These are phyloP conservation scores for Hypoxylon rubiginosum DNA, from an alignment of 2,329 filamentous ascomycete genomes.

Conservation along the genomic window DNA sequence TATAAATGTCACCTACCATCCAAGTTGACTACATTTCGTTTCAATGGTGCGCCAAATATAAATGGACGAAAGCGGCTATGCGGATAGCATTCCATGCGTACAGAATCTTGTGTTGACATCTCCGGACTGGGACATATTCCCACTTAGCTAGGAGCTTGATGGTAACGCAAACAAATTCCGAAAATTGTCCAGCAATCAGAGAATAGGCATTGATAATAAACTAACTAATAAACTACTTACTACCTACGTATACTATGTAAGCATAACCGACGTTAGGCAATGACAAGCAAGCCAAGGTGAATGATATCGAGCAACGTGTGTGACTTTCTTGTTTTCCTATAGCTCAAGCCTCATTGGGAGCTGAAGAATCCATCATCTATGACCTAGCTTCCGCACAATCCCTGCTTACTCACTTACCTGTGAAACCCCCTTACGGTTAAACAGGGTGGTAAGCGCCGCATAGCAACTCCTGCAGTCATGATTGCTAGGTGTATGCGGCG, in stretches of 20 bases:
- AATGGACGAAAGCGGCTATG: conserved; percentile 43
- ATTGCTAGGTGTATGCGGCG: conserved; percentile 3
- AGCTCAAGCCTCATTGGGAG: conserved; percentile 32
- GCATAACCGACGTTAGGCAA: background rate
- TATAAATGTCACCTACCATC: background rate
- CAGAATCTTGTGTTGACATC: conserved; percentile 13
- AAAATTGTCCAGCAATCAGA: conserved; percentile 19
- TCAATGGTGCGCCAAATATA: conserved; percentile 25
- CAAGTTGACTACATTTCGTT: background rate
- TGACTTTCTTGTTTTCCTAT: conserved; percentile 23
- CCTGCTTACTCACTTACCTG: conserved; percentile 12
- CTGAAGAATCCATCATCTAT: conserved; percentile 22
- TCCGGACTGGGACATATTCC: conserved; percentile 34
- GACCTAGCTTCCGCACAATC: conserved; percentile 29
- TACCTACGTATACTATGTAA: no score
- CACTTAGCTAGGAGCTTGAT: conserved; percentile 18
- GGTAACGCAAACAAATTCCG: background rate
- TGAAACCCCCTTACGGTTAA: background rate
- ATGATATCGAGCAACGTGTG: conserved; percentile 6
- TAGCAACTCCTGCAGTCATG: conserved; percentile 17
- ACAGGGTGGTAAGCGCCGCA: conserved; percentile 16
- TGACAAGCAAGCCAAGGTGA: background rate
- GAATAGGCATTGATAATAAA: conserved; percentile 21
- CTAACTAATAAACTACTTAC: no score
- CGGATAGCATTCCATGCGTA: conserved; percentile 6